phyloP scores from a whole-genome alignment of 2,329 filamentous ascomycete species.

The Cladosporium sp. region DNA sequence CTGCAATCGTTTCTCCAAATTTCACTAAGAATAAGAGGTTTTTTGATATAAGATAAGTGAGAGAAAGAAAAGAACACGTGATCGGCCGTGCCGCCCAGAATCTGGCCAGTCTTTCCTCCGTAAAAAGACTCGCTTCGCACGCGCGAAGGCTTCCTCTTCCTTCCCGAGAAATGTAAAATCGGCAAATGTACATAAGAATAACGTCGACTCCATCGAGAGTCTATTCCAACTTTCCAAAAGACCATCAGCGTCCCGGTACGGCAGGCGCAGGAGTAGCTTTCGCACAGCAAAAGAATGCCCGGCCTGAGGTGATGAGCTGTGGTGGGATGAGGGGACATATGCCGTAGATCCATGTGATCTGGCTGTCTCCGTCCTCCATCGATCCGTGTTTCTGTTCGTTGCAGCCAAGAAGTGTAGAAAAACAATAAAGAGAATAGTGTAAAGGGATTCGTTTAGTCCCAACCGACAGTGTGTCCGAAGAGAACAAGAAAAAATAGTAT shows the following conservation, averaged over 20 bases:
- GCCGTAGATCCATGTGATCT: background rate
- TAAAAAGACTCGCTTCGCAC: background rate
- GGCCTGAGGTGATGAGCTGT: background rate
- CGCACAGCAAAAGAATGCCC: conserved; percentile 6
- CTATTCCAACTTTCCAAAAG: background rate
- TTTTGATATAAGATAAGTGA: background rate
- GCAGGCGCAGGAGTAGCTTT: background rate
- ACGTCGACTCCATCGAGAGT: background rate
- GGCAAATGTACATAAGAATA: conserved; percentile 13
- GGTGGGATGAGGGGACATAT: background rate
- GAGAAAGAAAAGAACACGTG: background rate
- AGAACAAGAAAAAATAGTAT: conserved; percentile 8
- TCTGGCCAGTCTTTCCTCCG: background rate
- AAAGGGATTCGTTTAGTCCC: conserved; percentile 15
- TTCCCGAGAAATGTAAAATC: background rate
- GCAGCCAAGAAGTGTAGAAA: conserved; percentile 5
- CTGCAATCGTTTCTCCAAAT: background rate
- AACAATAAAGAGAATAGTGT: background rate
- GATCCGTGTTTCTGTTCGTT: conserved; percentile 2
- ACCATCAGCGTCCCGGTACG: background rate
- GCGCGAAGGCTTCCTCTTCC: background rate
- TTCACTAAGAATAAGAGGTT: background rate
- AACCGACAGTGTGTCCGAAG: conserved; percentile 5
- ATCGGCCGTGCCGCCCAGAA: background rate
- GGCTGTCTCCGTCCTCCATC: background rate